Percentiles rank a stretch among this genome's conserved stretches.
Evolutionary conservation across 768 basidiomycete genomes (phyloP).

Genomic region (Amanita brunnescens): DNA sequence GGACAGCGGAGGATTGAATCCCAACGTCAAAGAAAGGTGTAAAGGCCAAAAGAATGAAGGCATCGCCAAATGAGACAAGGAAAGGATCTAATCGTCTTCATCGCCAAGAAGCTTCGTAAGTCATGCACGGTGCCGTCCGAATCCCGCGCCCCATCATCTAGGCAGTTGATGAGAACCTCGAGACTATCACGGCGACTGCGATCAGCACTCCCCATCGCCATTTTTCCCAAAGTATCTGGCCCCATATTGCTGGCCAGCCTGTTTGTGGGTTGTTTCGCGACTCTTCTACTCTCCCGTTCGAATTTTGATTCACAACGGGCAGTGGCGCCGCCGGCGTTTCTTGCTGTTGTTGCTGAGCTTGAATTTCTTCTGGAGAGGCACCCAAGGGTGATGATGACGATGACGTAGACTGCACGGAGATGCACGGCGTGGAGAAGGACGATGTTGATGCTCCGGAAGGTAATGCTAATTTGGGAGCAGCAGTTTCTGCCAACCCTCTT

Average conservation of each 20-base stretch:
- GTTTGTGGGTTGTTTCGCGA: constrained; percentile 18
- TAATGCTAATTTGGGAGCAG: constrained; percentile 15
- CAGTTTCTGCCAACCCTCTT: constrained; percentile 38
- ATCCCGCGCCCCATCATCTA: constrained; percentile 11
- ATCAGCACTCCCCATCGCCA: constrained; percentile 80
- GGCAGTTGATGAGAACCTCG: constrained; percentile 54
- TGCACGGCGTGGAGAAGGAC: background rate
- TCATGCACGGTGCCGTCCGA: background rate
- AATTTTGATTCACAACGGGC: background rate
- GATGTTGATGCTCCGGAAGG: constrained; percentile 8
- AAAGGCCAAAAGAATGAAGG: background rate
- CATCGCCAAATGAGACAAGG: background rate
- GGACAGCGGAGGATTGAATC: background rate
- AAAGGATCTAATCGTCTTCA: background rate
- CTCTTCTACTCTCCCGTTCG: constrained; percentile 10
- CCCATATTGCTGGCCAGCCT: constrained; percentile 55
- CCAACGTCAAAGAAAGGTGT: background rate
- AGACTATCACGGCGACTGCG: constrained; percentile 69
- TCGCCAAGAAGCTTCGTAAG: background rate
- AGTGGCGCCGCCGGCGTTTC: constrained; percentile 4
- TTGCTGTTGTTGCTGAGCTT: background rate
- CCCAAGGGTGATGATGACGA: background rate
- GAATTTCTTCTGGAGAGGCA: background rate
- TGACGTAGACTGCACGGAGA: background rate
- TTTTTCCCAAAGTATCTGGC: constrained; percentile 68